Percentiles rank a stretch among this genome's conserved stretches.
Conservation (phyloP, 164 flowering plant species). For the Buxus sempervirens region DNA sequence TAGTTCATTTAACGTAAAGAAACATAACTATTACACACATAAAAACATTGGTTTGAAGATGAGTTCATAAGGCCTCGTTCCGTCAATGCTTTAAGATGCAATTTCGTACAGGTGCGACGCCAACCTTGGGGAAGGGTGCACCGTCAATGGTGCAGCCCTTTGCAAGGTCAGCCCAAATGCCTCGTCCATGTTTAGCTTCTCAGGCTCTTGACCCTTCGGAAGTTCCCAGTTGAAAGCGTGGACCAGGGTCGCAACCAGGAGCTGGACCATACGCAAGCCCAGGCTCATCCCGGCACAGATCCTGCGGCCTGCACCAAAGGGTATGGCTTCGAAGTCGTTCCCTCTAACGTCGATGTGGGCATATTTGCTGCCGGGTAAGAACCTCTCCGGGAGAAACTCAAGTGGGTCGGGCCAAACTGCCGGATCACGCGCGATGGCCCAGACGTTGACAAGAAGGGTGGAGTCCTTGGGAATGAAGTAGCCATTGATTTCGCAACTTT, state of each 20-base stretch:
- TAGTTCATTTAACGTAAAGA: too few species aligned
- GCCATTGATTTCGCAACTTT: slow-evolving; percentile 64
- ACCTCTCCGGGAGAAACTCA: slow-evolving; percentile 65
- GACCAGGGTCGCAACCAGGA: slow-evolving; percentile 57
- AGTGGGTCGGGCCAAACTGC: slow-evolving; percentile 59
- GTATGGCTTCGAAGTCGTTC: slow-evolving; percentile 71
- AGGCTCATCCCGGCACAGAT: slow-evolving; percentile 77
- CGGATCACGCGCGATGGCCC: slow-evolving; percentile 89
- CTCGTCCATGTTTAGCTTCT: slow-evolving; percentile 77
- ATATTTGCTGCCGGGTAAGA: slow-evolving; percentile 59
- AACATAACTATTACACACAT: too few species aligned
- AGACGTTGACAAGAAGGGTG: slow-evolving; percentile 63
- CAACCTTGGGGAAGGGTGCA: slow-evolving; percentile 50
- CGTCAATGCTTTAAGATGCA: too few species aligned
- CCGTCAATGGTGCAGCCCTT: slow-evolving; percentile 53
- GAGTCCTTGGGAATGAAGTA: slow-evolving; percentile 70
- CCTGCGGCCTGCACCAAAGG: slow-evolving; percentile 88
- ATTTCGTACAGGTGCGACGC: slow-evolving; percentile 22
- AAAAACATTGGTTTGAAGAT: too few species aligned
- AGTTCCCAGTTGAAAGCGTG: slow-evolving; percentile 69
- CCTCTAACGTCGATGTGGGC: slow-evolving; percentile 58
- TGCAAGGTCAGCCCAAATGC: slow-evolving; percentile 77
- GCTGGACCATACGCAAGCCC: slow-evolving; percentile 68
- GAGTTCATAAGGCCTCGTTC: too few species aligned
- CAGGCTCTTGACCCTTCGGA: slow-evolving; percentile 36